Base-by-base conservation (phyloP, 208 protist species). In the Trypanosoma brucei region DNA sequence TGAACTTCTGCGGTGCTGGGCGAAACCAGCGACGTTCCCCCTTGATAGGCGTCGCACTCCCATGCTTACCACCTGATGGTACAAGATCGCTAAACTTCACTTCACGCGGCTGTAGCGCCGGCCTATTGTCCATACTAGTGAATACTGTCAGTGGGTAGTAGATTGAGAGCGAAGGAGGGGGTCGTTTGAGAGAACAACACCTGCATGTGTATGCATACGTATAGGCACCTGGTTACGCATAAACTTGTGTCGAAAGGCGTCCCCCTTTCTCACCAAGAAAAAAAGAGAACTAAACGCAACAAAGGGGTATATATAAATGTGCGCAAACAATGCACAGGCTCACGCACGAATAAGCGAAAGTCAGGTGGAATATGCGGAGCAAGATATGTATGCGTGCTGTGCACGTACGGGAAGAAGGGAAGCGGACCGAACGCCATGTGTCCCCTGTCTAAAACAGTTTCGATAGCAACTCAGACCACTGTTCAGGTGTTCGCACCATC, bases 381-480 rank as follows among this genome's bases (percentile, higher is more conserved):
- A 22, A 22, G 22, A 22, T 22, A 22, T 22, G 22, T 22, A 22
- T 22, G 22, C 22, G 22, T 22, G 22, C 22, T 22, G 22, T 22
- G 22, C 22, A 22, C 22, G 22, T 22, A 22, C 22, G 22, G 22
- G 22, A 22, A 22, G 22, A 22, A 22, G 22, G 22, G 22, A 22
- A 22, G 22, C 22, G 22, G 22, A 22, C 22, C 22, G 22, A 22
- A 22, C 22, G 22, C 22, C 22, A 22, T 22, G 22, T 22, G 22
- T 22, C 22, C 22, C 22, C 37, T 5, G 22, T 1, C 68, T 71
- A 93, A 59, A 93, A 86, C 2, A 68, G 50, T 35, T 84, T 82
- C 3, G 65, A 56, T 7, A 93, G 69, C 35, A 81, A 65, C 30
- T 78, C 72, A 52, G 76, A 63, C 78, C 81, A 87, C 54, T 91